These are phyloP conservation scores for Backusella macrospora DNA, from an alignment of 192 early-diverging fungal species.

Conservation along the genomic window DNA sequence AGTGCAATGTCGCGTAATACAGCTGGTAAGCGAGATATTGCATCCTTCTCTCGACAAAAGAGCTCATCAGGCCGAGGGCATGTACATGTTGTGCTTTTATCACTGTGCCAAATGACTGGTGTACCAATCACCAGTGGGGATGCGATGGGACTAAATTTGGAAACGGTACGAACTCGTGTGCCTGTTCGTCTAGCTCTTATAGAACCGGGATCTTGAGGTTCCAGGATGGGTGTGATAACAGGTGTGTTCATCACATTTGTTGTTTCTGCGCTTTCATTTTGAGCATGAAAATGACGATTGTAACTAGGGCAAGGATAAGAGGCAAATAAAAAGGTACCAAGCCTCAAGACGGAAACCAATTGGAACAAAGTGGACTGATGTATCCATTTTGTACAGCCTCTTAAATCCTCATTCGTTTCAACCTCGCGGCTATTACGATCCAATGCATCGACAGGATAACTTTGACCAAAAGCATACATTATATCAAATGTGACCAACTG, in stretches of 20 bases:
- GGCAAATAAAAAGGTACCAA: conserved; percentile 33
- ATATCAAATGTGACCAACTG: conserved; percentile 60
- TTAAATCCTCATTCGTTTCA: not conserved
- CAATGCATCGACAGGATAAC: not conserved
- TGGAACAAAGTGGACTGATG: conserved; percentile 28
- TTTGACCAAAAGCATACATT: conserved; percentile 48
- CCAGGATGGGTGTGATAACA: not conserved
- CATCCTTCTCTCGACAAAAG: conserved; percentile 29
- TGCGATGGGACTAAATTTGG: conserved; percentile 19
- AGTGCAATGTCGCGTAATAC: conserved; percentile 47
- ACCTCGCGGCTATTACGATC: not conserved
- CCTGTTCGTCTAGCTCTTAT: not conserved
- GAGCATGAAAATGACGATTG: conserved; percentile 16
- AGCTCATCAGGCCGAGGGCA: conserved; percentile 28
- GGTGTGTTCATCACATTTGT: not conserved
- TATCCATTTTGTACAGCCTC: conserved; percentile 8
- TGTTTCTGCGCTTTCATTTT: not conserved
- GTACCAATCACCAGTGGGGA: conserved; percentile 13
- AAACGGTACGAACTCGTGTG: not conserved
- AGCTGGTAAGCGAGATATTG: conserved; percentile 24
- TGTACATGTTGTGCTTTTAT: conserved; percentile 21
- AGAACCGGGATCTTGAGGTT: not conserved
- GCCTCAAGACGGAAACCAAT: conserved; percentile 31
- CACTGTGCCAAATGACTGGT: conserved; percentile 14
- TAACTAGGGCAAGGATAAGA: conserved; percentile 36